Conservation (phyloP, 768 basidiomycete species). For the Postia placenta region DNA sequence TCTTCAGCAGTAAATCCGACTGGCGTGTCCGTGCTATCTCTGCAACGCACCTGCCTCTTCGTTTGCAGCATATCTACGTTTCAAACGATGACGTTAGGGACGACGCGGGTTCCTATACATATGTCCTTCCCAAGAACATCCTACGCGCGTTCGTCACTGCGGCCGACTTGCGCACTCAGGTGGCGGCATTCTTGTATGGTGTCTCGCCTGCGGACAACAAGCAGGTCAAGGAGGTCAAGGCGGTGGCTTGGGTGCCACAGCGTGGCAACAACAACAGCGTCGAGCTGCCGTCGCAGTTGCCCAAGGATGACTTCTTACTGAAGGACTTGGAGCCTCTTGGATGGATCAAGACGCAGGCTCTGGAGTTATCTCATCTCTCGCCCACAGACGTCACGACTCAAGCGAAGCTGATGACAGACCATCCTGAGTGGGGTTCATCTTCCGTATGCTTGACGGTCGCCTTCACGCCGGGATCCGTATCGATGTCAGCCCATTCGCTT, state of each 20-base stretch:
- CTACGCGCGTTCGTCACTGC: conserved; percentile 90
- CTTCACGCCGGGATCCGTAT: conserved; percentile 97
- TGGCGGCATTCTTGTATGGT: conserved; percentile 92
- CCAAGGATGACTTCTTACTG: conserved; percentile 90
- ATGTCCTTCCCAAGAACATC: conserved; percentile 95
- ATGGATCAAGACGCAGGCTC: conserved; percentile 94
- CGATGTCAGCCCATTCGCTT: conserved; percentile 86
- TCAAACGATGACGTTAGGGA: conserved; percentile 99
- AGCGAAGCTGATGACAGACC: conserved; percentile 94
- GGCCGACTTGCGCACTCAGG: conserved; percentile 92
- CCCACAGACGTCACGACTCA: conserved; percentile 92
- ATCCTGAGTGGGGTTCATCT: conserved; percentile 90
- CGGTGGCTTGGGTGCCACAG: conserved; percentile 96
- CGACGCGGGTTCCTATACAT: conserved; percentile 91
- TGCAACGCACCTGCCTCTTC: conserved; percentile 91
- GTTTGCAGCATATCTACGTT: conserved; percentile 97
- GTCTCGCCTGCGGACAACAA: conserved; percentile 91
- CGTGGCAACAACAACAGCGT: conserved; percentile 92
- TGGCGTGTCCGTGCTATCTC: conserved; percentile 99
- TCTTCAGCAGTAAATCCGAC: conserved; percentile 99
- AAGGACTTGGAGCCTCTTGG: conserved; percentile 94
- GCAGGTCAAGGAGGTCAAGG: conserved; percentile 98
- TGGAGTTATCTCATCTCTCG: conserved; percentile 88
- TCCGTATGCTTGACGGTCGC: conserved; percentile 92
- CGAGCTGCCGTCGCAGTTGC: conserved; percentile 84